These are phyloP conservation scores for Cucurbita ficifolia DNA, from an alignment of 306 rosid genomes.

Conservation along the genomic window DNA sequence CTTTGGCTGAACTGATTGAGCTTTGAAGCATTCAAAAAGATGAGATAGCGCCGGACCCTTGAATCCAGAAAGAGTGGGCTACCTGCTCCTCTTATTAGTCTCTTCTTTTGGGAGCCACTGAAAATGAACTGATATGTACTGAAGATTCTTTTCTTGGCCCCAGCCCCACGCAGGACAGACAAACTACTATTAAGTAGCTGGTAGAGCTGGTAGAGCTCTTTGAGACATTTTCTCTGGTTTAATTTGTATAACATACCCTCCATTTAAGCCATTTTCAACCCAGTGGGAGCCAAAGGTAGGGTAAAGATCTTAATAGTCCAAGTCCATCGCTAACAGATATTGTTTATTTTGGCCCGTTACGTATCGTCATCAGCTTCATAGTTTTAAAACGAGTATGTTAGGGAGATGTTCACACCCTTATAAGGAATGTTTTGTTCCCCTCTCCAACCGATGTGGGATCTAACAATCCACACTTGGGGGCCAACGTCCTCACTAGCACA, in stretches of 20 bases:
- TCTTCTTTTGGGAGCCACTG: not conserved
- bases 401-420: no score
- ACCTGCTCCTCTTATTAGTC: not conserved
- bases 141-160: not conserved
- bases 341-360: no score
- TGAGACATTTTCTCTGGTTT: not conserved
- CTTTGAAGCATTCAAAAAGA: not conserved
- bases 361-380: no score
- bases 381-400: no score
- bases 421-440: no score
- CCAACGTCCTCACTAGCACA: no score
- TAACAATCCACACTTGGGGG: no score
- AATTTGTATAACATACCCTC: not conserved
- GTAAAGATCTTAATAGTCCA: not conserved
- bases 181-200: not conserved
- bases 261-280: not conserved
- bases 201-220: not conserved
- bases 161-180: not conserved
- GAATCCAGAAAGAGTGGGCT: not conserved
- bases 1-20: not conserved
- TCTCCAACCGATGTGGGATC: no score
- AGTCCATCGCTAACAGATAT: no score
- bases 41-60: not conserved
- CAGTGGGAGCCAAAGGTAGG: not conserved
- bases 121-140: not conserved